A percentile compares a stretch with the other conserved stretches of the same genome.
phyloP scores from a whole-genome alignment of 495 filamentous ascomycete genomes.

The Aspergillus ostianus region DNA sequence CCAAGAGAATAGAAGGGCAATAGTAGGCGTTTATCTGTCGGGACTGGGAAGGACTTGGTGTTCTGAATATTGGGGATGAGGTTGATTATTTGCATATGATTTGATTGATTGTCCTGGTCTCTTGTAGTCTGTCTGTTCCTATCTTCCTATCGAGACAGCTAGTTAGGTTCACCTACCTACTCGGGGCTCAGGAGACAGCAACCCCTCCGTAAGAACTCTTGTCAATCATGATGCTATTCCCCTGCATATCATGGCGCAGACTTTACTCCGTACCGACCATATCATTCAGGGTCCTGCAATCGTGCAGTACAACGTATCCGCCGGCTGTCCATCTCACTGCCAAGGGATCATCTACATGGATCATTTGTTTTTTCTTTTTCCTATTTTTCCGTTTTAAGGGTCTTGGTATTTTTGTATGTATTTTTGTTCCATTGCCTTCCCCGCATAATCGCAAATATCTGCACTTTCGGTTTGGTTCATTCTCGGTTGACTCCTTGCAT shows the following conservation, averaged over 20 bases:
- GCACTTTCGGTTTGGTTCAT: too few relatives aligned
- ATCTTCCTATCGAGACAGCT: too few relatives aligned
- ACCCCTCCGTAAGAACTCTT: too few relatives aligned
- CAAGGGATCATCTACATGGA: slow-evolving; percentile 14
- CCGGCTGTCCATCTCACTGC: neutral
- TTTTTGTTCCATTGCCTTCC: neutral
- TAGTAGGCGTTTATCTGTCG: neutral
- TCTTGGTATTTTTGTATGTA: too few relatives aligned
- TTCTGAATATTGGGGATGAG: neutral
- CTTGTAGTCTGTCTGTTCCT: too few relatives aligned
- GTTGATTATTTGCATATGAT: neutral
- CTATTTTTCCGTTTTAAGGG: too few relatives aligned
- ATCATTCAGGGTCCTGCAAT: neutral
- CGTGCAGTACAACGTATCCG: neutral
- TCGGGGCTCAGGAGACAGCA: neutral
- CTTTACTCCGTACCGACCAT: neutral
- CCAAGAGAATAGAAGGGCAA: neutral
- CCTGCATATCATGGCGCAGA: neutral
- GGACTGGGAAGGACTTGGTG: neutral
- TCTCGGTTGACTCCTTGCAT: neutral
- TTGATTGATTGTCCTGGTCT: neutral
- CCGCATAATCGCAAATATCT: neutral
- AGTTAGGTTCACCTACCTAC: too few relatives aligned
- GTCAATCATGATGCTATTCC: neutral
- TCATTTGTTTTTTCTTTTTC: neutral